phyloP scores from a whole-genome alignment of 768 basidiomycete genomes.

The Sporobolomyces pararoseus region DNA sequence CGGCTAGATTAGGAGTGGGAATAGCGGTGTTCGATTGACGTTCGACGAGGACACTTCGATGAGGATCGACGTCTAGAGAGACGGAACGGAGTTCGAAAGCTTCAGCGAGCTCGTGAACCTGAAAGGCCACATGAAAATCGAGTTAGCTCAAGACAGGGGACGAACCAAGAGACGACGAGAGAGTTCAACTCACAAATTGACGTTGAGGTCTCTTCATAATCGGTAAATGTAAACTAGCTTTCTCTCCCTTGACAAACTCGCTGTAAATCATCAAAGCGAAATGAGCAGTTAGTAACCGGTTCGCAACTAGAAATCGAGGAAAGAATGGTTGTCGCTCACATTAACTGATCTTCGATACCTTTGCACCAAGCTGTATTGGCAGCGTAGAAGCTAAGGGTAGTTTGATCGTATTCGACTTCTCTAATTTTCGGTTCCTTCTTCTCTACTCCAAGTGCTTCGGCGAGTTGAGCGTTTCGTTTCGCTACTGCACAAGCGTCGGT shows the following conservation, averaged over 20 bases:
- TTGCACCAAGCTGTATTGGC: constrained; percentile 62
- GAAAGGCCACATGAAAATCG: background rate
- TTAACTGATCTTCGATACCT: constrained; percentile 67
- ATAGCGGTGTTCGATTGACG: constrained; percentile 36
- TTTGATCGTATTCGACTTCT: constrained; percentile 48
- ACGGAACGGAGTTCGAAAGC: constrained; percentile 78
- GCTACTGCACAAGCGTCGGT: constrained; percentile 75
- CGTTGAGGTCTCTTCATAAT: constrained; percentile 74
- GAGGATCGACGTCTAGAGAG: constrained; percentile 87
- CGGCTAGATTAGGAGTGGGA: constrained; percentile 37
- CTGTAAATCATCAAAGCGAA: too few species aligned
- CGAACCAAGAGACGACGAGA: background rate
- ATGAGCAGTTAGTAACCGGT: constrained; percentile 4
- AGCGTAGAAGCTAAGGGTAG: constrained; percentile 32
- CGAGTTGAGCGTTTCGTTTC: constrained; percentile 80
- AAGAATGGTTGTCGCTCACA: constrained; percentile 14
- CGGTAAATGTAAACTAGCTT: constrained; percentile 68
- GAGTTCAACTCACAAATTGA: constrained; percentile 64
- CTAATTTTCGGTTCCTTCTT: constrained; percentile 51
- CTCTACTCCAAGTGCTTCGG: constrained; percentile 85
- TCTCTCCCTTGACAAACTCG: constrained; percentile 68
- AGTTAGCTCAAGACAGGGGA: background rate
- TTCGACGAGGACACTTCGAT: constrained; percentile 52
- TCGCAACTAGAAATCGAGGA: constrained; percentile 1
- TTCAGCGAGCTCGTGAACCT: constrained; percentile 59